Evolutionary conservation across 179 eudicot genomes (phyloP).

Genomic region (Actinidia arguta): DNA sequence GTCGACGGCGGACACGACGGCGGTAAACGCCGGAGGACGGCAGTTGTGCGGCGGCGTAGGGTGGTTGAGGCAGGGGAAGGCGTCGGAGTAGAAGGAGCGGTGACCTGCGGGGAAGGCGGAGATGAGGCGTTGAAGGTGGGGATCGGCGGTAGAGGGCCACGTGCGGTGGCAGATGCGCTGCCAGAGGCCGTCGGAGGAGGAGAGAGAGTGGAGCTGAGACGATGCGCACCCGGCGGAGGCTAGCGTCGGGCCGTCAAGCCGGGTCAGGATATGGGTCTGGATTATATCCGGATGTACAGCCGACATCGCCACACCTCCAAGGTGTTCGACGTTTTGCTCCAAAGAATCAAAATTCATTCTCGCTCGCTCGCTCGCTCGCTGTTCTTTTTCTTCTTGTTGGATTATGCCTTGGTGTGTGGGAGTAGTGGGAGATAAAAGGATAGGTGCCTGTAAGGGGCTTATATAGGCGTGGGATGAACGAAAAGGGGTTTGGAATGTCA

Average conservation of each 20-base stretch:
- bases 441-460: too few relatives aligned
- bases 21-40: slow-evolving; percentile 4
- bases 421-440: too few relatives aligned
- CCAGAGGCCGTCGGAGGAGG: slow-evolving; percentile 62
- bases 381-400: too few relatives aligned
- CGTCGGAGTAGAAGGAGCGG: slow-evolving; percentile 67
- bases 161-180: slow-evolving; percentile 45
- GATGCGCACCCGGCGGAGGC: slow-evolving; percentile 66
- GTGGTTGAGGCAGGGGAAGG: slow-evolving; percentile 46
- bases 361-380: too few relatives aligned
- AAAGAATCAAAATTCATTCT: too few relatives aligned
- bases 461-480: too few relatives aligned
- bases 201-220: slow-evolving; percentile 47
- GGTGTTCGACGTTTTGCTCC: slow-evolving; percentile 9
- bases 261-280: slow-evolving; percentile 57
- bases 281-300: slow-evolving; percentile 48
- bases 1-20: slow-evolving; percentile 80
- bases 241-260: slow-evolving; percentile 69
- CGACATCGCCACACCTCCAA: slow-evolving; percentile 24
- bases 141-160: slow-evolving; percentile 54
- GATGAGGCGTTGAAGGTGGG: slow-evolving; percentile 51
- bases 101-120: slow-evolving; percentile 58
- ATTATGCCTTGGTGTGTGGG: too few relatives aligned
- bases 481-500: too few relatives aligned
- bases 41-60: slow-evolving; percentile 11